Percentiles rank a stretch among this genome's conserved stretches.
Evolutionary conservation across 306 rosid species (phyloP).

Genomic region (Rosa chinensis): DNA sequence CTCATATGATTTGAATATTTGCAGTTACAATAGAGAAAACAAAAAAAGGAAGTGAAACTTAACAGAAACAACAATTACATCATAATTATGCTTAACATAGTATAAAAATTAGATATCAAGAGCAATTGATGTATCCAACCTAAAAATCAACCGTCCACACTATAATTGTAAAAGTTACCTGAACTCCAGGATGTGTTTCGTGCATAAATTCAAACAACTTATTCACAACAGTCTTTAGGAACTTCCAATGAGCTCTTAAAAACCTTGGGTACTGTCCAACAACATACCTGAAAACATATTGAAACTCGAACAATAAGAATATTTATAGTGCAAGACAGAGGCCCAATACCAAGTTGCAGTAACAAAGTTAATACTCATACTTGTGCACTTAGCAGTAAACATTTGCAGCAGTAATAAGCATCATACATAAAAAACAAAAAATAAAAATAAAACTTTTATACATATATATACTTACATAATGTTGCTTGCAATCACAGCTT

Average conservation of each 20-base stretch:
- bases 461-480: conserved; percentile 61
- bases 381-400: not conserved
- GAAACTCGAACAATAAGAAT: not conserved
- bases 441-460: not conserved
- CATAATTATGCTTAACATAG: not conserved
- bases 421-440: no score
- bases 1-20: not conserved
- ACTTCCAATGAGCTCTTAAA: conserved; percentile 97
- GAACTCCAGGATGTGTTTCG: conserved; percentile 99
- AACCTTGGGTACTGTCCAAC: conserved; percentile 98
- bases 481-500: conserved; percentile 98
- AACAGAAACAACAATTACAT: not conserved
- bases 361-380: not conserved
- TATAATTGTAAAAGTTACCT: conserved; percentile 48
- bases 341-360: not conserved
- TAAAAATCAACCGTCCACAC: not conserved
- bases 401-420: not conserved
- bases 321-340: not conserved
- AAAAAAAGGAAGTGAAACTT: not conserved
- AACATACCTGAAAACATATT: conserved; percentile 68
- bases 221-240: conserved; percentile 90
- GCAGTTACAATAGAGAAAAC: not conserved
- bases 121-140: not conserved
- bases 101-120: not conserved
- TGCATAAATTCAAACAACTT: conserved; percentile 99